phyloP scores from a whole-genome alignment of 164 flowering plant species.

The Sedum album region DNA sequence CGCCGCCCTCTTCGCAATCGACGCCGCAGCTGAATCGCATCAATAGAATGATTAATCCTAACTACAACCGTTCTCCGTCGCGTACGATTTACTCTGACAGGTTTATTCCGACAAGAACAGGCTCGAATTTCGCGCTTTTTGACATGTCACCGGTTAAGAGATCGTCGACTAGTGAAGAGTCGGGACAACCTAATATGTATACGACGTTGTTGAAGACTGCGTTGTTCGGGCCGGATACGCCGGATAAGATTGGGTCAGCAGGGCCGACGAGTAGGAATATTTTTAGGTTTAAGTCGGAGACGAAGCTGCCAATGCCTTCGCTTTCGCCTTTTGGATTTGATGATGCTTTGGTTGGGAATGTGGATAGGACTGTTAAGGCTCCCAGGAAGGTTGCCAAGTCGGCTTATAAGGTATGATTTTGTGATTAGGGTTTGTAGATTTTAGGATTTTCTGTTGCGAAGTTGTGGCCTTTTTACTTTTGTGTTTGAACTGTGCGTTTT shows the following conservation, averaged over 20 bases:
- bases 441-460: not conserved
- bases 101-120: constrained; percentile 82
- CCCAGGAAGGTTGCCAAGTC: constrained; percentile 77
- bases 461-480: not conserved
- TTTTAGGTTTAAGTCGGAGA: constrained; percentile 81
- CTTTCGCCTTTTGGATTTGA: constrained; percentile 65
- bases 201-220: constrained; percentile 46
- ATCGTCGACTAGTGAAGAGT: constrained; percentile 28
- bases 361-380: constrained; percentile 55
- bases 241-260: constrained; percentile 66
- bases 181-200: constrained; percentile 34
- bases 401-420: constrained; percentile 62
- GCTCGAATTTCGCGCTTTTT: constrained; percentile 80
- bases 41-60: constrained; percentile 29
- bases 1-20: constrained; percentile 1
- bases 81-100: constrained; percentile 73
- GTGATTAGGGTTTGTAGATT: constrained; percentile 7
- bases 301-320: constrained; percentile 40
- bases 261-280: constrained; percentile 57
- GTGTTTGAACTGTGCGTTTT: not conserved
- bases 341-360: constrained; percentile 45
- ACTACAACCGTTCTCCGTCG: constrained; percentile 45
- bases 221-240: constrained; percentile 73
- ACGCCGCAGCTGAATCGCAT: constrained; percentile 20
- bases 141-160: constrained; percentile 29